A percentile compares a stretch with the other conserved stretches of the same genome.
These are phyloP conservation scores for Podosphaera xanthii DNA, from an alignment of 2,329 filamentous ascomycete species.

Conservation along the genomic window DNA sequence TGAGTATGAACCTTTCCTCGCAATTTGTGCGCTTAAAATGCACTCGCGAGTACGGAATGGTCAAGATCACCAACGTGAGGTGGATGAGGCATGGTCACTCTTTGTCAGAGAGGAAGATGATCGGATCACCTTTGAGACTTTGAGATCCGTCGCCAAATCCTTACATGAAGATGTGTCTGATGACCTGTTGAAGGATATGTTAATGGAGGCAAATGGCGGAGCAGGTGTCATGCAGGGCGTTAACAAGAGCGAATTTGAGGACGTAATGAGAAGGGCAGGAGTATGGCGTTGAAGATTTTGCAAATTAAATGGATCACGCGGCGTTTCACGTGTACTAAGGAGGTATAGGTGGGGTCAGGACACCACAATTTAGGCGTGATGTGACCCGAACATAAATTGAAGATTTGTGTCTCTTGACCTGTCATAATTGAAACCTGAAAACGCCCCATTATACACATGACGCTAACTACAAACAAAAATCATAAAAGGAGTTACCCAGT, in stretches of 20 bases:
- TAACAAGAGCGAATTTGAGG: constrained; percentile 36
- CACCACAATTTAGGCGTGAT: no score
- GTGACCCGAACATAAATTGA: no score
- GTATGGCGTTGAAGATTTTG: constrained; percentile 10
- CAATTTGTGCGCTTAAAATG: constrained; percentile 71
- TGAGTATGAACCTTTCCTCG: constrained; percentile 60
- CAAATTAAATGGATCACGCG: background rate
- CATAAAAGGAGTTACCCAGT: no score
- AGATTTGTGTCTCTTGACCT: no score
- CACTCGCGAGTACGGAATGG: constrained; percentile 31
- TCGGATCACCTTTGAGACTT: constrained; percentile 54
- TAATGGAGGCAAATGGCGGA: constrained; percentile 76
- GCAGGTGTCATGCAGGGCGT: constrained; percentile 49
- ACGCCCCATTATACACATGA: no score
- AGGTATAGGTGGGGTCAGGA: constrained; percentile 2
- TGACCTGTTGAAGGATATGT: constrained; percentile 74
- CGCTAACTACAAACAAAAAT: no score
- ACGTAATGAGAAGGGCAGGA: constrained; percentile 14
- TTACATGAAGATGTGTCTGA: constrained; percentile 72
- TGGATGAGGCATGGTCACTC: constrained; percentile 59
- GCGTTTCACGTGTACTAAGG: background rate
- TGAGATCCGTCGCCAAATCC: constrained; percentile 56
- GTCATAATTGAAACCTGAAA: no score
- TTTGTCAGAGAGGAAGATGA: constrained; percentile 38
- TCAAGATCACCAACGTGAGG: constrained; percentile 36